Base-by-base conservation (phyloP, 208 protist species). In the Acanthamoeba lenticulata region DNA sequence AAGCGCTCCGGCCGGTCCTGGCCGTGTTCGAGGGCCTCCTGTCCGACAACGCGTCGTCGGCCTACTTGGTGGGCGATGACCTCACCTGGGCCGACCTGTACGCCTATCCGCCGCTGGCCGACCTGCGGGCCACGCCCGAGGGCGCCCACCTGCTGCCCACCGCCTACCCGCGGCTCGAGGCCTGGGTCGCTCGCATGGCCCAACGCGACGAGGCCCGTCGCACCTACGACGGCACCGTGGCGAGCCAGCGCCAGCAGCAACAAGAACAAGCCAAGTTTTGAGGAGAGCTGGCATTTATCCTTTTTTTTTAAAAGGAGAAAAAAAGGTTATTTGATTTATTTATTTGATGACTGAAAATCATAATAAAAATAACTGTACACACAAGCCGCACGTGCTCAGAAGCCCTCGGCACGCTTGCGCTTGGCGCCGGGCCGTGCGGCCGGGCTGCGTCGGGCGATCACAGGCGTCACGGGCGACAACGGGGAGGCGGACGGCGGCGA, bases 171-270 rank as follows among this genome's bases (percentile, higher is more conserved):
- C 72, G 40, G 4, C 72, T 83, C 36, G 72, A 45, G 24, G 72
- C 38, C 72, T 83, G 72, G 72, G 38, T 49, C 9, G 40, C 34
- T 1, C 72, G 72, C 17, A 83, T 83, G 72, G 72, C 44, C 9
- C 72, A 49, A 19, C 72, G 72, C 21, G 72, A 83, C 3, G 72
- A 83, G 40, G 72, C 72, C 32, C 34, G 40, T 32, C 72, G 9
- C 72, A 83, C 72, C 72, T 83, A 83, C 72, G 72, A 42, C 34
- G 72, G 72, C 72, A 83, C 72, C 19, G 72, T 83, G 6, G 72
- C 72, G 38, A 83, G 72, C 72, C 72, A 49, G 38, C 72, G 72
- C 6, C 72, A 11, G 19, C 4, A 11, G 1, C 5, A n/a, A 7
- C 6, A 24, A 42, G 1, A 21, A 3, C 52, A 9, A 9, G 40